Evolutionary conservation across 768 basidiomycete genomes (phyloP).

Genomic region (Tylopilus rubrobrunneus): DNA sequence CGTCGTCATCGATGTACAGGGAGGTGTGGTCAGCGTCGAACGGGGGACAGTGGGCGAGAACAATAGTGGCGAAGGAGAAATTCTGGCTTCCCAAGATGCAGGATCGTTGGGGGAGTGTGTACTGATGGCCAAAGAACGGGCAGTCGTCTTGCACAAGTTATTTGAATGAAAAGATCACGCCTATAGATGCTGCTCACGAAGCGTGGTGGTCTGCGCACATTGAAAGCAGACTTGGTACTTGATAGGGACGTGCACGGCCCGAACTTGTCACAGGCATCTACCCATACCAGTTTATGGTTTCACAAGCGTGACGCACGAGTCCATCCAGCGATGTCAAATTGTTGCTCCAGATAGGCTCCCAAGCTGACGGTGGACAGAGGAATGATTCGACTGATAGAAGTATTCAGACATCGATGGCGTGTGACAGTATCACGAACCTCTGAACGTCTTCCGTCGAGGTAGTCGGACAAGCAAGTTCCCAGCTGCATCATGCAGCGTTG

Average conservation of each 20-base stretch:
- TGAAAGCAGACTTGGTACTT: neutral
- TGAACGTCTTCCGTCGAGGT: neutral
- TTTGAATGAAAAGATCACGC: constrained; percentile 13
- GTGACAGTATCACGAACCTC: neutral
- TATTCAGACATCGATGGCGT: neutral
- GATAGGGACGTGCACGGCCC: neutral
- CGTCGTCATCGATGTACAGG: constrained; percentile 49
- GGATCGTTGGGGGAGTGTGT: constrained; percentile 20
- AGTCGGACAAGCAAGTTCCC: too few species aligned
- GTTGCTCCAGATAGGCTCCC: neutral
- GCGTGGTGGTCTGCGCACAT: neutral
- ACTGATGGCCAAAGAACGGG: constrained; percentile 19
- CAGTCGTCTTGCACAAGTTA: constrained; percentile 20
- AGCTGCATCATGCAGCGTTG: constrained; percentile 2
- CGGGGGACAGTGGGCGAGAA: constrained; percentile 21
- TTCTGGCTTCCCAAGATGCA: neutral
- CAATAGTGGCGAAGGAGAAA: constrained; percentile 11
- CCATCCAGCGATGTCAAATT: neutral
- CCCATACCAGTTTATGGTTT: too few species aligned
- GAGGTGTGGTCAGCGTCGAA: constrained; percentile 22
- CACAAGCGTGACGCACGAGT: neutral
- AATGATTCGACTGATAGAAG: neutral
- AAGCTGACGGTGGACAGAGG: neutral
- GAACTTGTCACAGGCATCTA: neutral
- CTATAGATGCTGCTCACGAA: neutral